phyloP scores from a whole-genome alignment of 2,329 filamentous ascomycete genomes.

The Bipolaris gigantea region DNA sequence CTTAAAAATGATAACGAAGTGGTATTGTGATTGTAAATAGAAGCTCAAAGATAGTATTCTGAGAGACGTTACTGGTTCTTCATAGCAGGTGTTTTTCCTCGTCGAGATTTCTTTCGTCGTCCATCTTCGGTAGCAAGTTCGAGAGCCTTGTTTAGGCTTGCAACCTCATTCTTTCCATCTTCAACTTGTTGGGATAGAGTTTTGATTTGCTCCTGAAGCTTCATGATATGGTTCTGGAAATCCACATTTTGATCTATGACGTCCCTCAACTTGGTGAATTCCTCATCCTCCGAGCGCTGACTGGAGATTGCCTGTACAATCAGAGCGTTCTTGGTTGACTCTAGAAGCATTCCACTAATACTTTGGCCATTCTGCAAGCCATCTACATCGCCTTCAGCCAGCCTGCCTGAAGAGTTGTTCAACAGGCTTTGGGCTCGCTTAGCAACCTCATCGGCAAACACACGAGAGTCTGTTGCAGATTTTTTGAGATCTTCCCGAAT shows the following conservation, averaged over 20 bases:
- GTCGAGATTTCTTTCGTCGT: slow-evolving; percentile 6
- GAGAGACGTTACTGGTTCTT: not conserved
- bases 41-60: not conserved
- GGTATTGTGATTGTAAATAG: not conserved
- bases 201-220: not conserved
- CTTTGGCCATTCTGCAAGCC: slow-evolving; percentile 10
- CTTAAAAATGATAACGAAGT: not conserved
- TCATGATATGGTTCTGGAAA: slow-evolving; percentile 3
- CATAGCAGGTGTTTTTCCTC: not conserved
- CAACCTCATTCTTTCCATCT: slow-evolving; percentile 4
- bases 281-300: slow-evolving; percentile 1
- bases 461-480: not conserved
- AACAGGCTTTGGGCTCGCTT: slow-evolving; percentile 8
- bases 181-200: slow-evolving; percentile 5
- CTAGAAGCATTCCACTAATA: slow-evolving; percentile 15
- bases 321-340: slow-evolving; percentile 16
- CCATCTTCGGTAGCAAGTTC: slow-evolving; percentile 7
- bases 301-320: slow-evolving; percentile 4
- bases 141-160: slow-evolving; percentile 11
- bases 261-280: slow-evolving; percentile 1
- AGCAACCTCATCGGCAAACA: slow-evolving; percentile 7
- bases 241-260: slow-evolving; percentile 13
- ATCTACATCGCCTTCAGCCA: not conserved
- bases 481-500: slow-evolving; percentile 1
- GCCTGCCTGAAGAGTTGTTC: not conserved